Evolutionary conservation across 805 yeast species (phyloP).

Genomic region (Hagleromyces aurorensis): DNA sequence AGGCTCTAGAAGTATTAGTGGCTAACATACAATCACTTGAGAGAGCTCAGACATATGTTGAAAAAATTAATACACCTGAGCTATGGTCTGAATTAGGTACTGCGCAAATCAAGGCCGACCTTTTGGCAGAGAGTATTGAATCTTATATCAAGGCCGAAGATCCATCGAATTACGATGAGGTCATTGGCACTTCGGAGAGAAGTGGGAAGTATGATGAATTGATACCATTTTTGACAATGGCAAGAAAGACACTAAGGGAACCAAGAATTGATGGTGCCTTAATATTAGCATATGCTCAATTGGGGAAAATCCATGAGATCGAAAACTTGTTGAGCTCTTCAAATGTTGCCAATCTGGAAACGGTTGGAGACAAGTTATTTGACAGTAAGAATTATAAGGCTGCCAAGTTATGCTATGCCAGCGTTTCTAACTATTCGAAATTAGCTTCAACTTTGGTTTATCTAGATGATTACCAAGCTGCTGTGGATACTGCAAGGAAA

Average conservation of each 20-base stretch:
- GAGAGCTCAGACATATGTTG: slow-evolving; percentile 90
- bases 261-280: slow-evolving; percentile 89
- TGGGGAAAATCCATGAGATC: slow-evolving; percentile 69
- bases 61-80: slow-evolving; percentile 74
- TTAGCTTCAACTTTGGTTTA: slow-evolving; percentile 94
- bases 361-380: slow-evolving; percentile 85
- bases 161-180: slow-evolving; percentile 82
- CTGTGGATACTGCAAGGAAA: slow-evolving; percentile 98
- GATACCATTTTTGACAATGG: slow-evolving; percentile 79
- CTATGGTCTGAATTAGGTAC: slow-evolving; percentile 93
- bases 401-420: slow-evolving; percentile 79
- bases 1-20: slow-evolving; percentile 84
- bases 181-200: slow-evolving; percentile 89
- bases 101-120: slow-evolving; percentile 90
- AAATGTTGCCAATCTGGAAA: slow-evolving; percentile 87
- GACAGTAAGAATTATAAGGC: slow-evolving; percentile 80
- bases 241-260: slow-evolving; percentile 85
- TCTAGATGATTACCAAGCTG: slow-evolving; percentile 86
- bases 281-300: slow-evolving; percentile 76
- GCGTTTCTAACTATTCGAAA: slow-evolving; percentile 89
- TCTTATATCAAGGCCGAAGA: slow-evolving; percentile 90
- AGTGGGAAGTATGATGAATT: slow-evolving; percentile 96
- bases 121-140: slow-evolving; percentile 84
- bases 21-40: slow-evolving; percentile 92
- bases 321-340: slow-evolving; percentile 77